These are phyloP conservation scores for Plantago lanceolata DNA, from an alignment of 305 asterid genomes.

Conservation along the genomic window DNA sequence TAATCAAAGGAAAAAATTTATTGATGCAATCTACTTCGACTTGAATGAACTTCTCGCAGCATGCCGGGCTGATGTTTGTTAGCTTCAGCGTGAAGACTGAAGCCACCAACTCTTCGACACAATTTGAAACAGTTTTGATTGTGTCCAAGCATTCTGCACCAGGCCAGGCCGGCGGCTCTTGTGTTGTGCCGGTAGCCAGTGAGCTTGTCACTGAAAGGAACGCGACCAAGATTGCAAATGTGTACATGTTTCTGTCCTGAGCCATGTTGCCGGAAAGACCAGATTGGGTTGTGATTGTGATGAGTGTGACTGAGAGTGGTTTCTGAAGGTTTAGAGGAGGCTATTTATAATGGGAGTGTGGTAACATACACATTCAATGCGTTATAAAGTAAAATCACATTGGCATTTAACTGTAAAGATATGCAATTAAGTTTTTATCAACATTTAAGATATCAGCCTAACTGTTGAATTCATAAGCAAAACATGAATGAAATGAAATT, in stretches of 20 bases:
- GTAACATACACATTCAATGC: too few species aligned
- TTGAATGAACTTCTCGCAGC: slow-evolving; percentile 29
- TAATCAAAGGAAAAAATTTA: slow-evolving; percentile 27
- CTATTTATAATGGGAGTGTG: too few species aligned
- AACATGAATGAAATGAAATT: too few species aligned
- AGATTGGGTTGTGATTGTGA: neutral
- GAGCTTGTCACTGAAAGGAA: neutral
- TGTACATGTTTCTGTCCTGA: neutral
- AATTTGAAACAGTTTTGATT: slow-evolving; percentile 20
- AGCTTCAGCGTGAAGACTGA: slow-evolving; percentile 29
- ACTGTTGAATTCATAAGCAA: too few species aligned
- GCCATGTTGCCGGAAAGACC: neutral
- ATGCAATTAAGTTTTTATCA: too few species aligned
- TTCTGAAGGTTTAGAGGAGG: too few species aligned
- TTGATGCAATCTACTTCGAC: slow-evolving; percentile 39
- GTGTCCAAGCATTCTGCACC: neutral
- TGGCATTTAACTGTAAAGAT: too few species aligned
- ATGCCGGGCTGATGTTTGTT: slow-evolving; percentile 28
- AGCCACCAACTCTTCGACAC: slow-evolving; percentile 29
- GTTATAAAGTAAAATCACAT: too few species aligned
- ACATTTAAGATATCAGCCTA: too few species aligned
- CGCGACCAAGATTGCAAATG: neutral
- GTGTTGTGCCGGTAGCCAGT: neutral
- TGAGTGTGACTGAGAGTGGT: neutral
- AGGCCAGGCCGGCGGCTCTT: neutral